These are phyloP conservation scores for Ciborinia camelliae DNA, from an alignment of 2,329 filamentous ascomycete species.

Conservation along the genomic window DNA sequence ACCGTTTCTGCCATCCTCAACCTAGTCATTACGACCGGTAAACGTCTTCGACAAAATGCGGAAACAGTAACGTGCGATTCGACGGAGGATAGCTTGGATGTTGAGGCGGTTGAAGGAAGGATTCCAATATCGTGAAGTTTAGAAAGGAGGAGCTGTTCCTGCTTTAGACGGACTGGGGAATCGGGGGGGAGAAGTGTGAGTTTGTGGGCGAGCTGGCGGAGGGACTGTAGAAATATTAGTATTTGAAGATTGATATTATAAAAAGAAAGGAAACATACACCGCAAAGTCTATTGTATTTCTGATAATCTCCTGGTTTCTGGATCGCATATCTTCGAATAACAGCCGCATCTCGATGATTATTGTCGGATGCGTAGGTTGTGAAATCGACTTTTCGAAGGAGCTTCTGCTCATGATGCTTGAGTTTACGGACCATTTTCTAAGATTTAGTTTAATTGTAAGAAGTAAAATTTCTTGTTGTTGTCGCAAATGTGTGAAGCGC, in stretches of 20 bases:
- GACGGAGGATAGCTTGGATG: slow-evolving; percentile 73
- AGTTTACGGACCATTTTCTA: slow-evolving; percentile 86
- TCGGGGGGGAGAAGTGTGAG: slow-evolving; percentile 79
- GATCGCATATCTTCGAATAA: slow-evolving; percentile 85
- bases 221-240: slow-evolving; percentile 51
- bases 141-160: slow-evolving; percentile 82
- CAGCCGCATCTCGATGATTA: slow-evolving; percentile 75
- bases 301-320: slow-evolving; percentile 85
- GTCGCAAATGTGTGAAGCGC: not conserved
- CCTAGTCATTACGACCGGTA: slow-evolving; percentile 89
- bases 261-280: slow-evolving; percentile 46
- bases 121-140: slow-evolving; percentile 95
- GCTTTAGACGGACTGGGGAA: slow-evolving; percentile 73
- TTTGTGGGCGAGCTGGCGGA: slow-evolving; percentile 85
- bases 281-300: slow-evolving; percentile 64
- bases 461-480: not conserved
- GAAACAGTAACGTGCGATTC: slow-evolving; percentile 87
- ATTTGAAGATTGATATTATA: not conserved
- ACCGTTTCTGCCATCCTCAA: slow-evolving; percentile 90
- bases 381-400: slow-evolving; percentile 90
- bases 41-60: slow-evolving; percentile 76
- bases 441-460: not conserved
- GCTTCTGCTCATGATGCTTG: slow-evolving; percentile 95
- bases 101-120: slow-evolving; percentile 61
- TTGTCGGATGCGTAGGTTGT: slow-evolving; percentile 88